Evolutionary conservation across 2,329 filamentous ascomycete species (phyloP), one percentile per base, ranked within the genome.

Genomic region (Talaromyces sp.): DNA sequence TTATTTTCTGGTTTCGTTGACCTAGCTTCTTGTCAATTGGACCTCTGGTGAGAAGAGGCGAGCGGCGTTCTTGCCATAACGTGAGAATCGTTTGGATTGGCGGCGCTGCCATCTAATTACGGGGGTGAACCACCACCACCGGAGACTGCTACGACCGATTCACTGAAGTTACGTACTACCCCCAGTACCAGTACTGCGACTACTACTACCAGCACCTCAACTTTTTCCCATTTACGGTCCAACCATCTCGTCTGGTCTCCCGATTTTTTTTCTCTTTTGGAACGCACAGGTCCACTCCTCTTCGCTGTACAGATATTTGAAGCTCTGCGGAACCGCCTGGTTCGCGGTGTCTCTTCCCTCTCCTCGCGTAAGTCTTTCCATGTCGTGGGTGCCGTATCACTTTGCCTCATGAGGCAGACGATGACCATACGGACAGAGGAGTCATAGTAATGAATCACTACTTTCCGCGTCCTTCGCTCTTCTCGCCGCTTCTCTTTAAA

Each of bases 1-100:
- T 33, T 36, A n/a, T 46, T n/a, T 46, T 22, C 39, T 35, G 9
- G 10, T 17, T 28, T 9, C 9, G 11, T 43, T 35, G 2, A 33
- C 3, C 22, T 40, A 25, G n/a, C 28, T 13, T 31, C 10, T 22
- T 19, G 40, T 43, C 53, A 45, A 35, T 45, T 35, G 39, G 53
- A 25, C n/a, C 43, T 17, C 15, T 22, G 54, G 15, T 11, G 53
- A 35, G n/a, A 50, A 56, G 53, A 55, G 53, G 53, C 53, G 40
- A 56, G 54, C 54, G 54, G 54, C 54, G 54, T 56, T 56, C 43
- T 56, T 48, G 54, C 43, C 54, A 50, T 50, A 28, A 48, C 53
- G 45, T 36, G 41, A 35, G 25, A 39, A 33, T 21, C 45, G 35
- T 25, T 56, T 56, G 40, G 54, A 39, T 56, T 48, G 54, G 54